Evolutionary conservation across 805 yeast genomes (phyloP), one percentile per base, ranked within the genome.

Genomic region (Candida vartiovaarae): DNA sequence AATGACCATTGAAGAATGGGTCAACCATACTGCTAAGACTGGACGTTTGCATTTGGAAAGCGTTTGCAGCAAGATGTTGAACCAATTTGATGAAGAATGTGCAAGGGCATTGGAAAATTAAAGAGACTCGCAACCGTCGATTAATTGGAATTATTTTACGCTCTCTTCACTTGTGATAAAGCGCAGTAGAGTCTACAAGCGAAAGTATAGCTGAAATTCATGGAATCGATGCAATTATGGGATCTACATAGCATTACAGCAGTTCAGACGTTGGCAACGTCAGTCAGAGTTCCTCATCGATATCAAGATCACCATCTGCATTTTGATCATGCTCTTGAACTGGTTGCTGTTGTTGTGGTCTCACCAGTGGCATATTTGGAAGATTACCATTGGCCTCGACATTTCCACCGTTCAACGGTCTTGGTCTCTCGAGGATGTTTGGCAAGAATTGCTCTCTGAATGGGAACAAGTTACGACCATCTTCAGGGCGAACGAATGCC

Each of bases 1-100:
- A 9, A 78, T 82, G 82, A 76, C 84, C 0, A 74, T 87, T n/a
- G 69, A 71, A 39, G 76, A 83, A 46, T 88, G 95, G 95, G 62
- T 84, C 23, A 55, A 56, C 29, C 67, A 71, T 50, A 73, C 74
- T 52, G 84, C 87, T 0, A 61, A 63, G 9, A 75, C 74, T 49
- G 80, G 84, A 24, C 71, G 71, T 35, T 60, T 60, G 27, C 66
- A 76, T 38, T 66, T 82, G 5, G 58, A 67, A 31, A 66, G 67
- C 28, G 71, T 73, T 28, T 68, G 79, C 32, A 66, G 69, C 4
- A 63, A 59, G 30, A 70, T 84, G 68, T 60, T 80, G 23, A 55
- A 62, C 15, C 66, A 67, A 11, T 75, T 80, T 52, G 70, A 67
- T 36, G 56, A 52, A 1, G 80, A 80, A 45, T 72, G 76, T 35